Evolutionary conservation across 2,329 filamentous ascomycete species (phyloP).

Genomic region (Diaporthe citrichinensis): DNA sequence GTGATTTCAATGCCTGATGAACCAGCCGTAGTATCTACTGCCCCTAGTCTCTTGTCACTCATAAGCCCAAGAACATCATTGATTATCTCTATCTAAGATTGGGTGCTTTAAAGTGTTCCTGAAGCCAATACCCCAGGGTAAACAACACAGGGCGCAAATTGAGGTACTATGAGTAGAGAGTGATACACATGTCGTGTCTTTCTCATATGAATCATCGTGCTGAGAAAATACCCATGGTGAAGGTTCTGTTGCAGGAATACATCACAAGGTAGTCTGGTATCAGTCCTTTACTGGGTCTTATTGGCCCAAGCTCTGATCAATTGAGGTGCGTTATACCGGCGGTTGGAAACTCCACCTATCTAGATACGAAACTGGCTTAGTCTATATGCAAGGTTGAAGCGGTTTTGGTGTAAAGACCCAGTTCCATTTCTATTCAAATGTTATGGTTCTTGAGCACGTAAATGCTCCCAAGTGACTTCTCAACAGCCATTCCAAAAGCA

Average conservation of each 20-base stretch:
- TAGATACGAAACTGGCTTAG: not conserved
- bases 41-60: not conserved
- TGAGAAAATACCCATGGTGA: not conserved
- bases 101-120: too few relatives aligned
- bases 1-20: not conserved
- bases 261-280: not conserved
- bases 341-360: not conserved
- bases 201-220: not conserved
- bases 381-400: not conserved
- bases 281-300: not conserved
- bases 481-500: not conserved
- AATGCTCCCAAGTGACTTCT: not conserved
- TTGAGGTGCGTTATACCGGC: not conserved
- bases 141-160: not conserved
- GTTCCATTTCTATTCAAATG: not conserved
- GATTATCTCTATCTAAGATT: too few relatives aligned
- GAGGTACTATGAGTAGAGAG: not conserved
- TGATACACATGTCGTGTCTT: not conserved
- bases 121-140: too few relatives aligned
- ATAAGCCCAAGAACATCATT: not conserved
- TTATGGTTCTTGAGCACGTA: not conserved
- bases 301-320: not conserved
- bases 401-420: not conserved
- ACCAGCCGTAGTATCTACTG: not conserved
- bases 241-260: not conserved